Base-by-base conservation (phyloP, 2,329 filamentous ascomycete genomes). In the Aspergillus sp. region DNA sequence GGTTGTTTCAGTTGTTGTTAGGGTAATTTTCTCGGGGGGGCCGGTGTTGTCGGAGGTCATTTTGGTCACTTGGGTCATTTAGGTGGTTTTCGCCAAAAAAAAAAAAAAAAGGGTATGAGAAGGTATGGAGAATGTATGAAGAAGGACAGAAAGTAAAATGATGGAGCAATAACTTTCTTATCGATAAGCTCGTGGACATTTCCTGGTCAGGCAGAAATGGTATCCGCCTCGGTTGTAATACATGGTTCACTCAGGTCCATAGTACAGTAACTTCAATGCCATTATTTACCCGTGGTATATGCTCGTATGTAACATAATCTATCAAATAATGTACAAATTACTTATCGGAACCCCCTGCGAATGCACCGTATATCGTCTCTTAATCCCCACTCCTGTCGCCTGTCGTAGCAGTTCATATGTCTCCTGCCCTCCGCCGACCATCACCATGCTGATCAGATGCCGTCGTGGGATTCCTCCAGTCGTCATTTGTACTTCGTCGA, bases 331-430 rank as follows among this genome's bases (percentile, higher is more conserved):
- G 60, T 90, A 75, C 57, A 95, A 72, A 73, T 96, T 96, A 43
- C 77, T 79, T 58, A 97, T 87, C 53, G 80, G 76, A 41, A 90
- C 69, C 0, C 90, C 90, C 67, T 91, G 84, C 53, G 88, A 94
- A 62, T 86, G 81, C 39, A 96, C 82, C 60, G 81, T 81, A 67
- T 90, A 96, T 59, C 88, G 76, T 63, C 90, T 79, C 61, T 86
- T 81, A 52, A 96, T 72, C 0, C 88, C 90, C 2, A 96, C 67
- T 3, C 81, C 83, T 47, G 74, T 76, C n/a, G 85, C 82, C 41
- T 73, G 70, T 38, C 69, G 74, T 27, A 96, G 73, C 48, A 83
- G 68, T 23, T 78, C 75, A 57, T 89, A 85, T 9, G 80, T 81
- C 48, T 78, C 75, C 7, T 83, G 75, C 0, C 84, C 85, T 0